Evolutionary conservation across 306 rosid species (phyloP).

Genomic region (Vachellia collinsii): DNA sequence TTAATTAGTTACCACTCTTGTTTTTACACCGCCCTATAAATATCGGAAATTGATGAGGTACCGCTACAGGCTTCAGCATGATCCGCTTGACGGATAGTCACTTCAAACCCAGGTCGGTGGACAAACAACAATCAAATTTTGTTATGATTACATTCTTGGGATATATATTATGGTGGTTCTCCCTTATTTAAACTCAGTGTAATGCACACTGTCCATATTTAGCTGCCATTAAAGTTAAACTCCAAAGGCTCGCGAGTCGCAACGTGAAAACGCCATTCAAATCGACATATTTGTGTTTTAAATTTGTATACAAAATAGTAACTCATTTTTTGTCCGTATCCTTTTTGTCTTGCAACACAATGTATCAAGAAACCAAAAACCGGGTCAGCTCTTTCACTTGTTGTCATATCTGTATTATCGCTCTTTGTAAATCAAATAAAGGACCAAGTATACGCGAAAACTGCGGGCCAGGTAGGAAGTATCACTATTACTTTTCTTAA

Average conservation of each 20-base stretch:
- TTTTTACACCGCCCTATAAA: neutral
- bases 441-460: constrained; percentile 17
- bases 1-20: neutral
- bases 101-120: neutral
- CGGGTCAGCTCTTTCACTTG: constrained; percentile 13
- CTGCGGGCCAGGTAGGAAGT: constrained; percentile 27
- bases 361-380: constrained; percentile 5
- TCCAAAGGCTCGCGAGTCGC: neutral
- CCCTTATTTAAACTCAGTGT: neutral
- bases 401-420: neutral
- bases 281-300: constrained; percentile 3
- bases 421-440: constrained; percentile 18
- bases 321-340: constrained; percentile 17
- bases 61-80: neutral
- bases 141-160: too few species aligned
- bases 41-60: neutral
- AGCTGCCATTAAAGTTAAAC: neutral
- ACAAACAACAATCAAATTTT: too few species aligned
- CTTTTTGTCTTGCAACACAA: neutral
- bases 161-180: too few species aligned
- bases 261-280: constrained; percentile 15
- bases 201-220: neutral
- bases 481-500: neutral
- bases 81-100: constrained; percentile 16
- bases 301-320: neutral